A percentile compares a stretch with the other conserved stretches of the same genome.
These are phyloP conservation scores for Fusarium sacchari DNA, from an alignment of 2,329 filamentous ascomycete species.

Conservation along the genomic window DNA sequence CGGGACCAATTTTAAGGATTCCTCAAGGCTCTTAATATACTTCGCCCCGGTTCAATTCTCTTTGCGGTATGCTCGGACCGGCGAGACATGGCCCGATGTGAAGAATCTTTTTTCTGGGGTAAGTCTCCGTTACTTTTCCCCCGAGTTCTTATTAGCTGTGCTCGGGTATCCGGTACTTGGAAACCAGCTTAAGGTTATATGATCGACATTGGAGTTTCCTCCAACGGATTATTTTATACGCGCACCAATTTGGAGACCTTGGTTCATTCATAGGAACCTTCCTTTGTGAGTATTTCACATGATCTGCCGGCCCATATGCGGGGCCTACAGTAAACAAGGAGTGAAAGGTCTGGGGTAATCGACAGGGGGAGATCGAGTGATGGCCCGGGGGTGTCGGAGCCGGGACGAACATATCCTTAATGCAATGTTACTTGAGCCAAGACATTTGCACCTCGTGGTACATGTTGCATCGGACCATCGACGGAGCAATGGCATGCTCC, in stretches of 20 bases:
- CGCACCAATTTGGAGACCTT: conserved; percentile 6
- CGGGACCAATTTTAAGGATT: background rate
- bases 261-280: background rate
- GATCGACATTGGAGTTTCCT: conserved; percentile 3
- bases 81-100: background rate
- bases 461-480: background rate
- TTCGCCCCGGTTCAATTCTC: background rate
- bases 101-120: background rate
- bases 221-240: background rate
- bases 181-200: background rate
- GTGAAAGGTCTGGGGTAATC: background rate
- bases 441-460: background rate
- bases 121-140: background rate
- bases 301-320: conserved; percentile 9
- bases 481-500: background rate
- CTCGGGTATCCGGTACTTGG: background rate
- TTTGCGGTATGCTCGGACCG: conserved; percentile 1
- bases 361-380: background rate
- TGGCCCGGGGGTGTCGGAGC: background rate
- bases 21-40: background rate
- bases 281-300: conserved; percentile 1
- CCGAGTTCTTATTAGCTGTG: fast-evolving
- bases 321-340: background rate
- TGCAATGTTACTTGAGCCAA: background rate
- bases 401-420: background rate